Evolutionary conservation across 768 basidiomycete species (phyloP).

Genomic region (Leccinum pellstonianum): DNA sequence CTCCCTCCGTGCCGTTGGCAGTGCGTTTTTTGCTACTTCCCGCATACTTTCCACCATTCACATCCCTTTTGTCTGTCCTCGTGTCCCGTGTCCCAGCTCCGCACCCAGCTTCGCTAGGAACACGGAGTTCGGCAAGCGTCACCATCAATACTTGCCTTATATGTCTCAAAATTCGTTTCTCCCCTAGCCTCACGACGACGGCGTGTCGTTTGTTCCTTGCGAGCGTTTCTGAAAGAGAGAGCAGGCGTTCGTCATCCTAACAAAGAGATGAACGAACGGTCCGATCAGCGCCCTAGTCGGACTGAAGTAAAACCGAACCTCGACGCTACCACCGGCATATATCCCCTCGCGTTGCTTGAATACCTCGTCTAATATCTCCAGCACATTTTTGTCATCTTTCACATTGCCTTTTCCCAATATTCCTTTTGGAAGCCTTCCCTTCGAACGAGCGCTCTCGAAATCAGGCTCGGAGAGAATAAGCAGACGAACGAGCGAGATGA

Average conservation of each 20-base stretch:
- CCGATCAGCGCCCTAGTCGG: background rate
- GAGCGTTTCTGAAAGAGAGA: slow-evolving; percentile 27
- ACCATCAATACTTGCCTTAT: slow-evolving; percentile 20
- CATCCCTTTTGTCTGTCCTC: slow-evolving; percentile 2
- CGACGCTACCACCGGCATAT: slow-evolving; percentile 34
- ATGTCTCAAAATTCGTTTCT: slow-evolving; percentile 63
- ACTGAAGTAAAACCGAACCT: slow-evolving; percentile 34
- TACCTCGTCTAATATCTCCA: slow-evolving; percentile 49
- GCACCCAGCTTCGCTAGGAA: background rate
- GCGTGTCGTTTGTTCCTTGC: slow-evolving; percentile 56
- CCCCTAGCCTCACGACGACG: slow-evolving; percentile 71
- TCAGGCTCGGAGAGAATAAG: slow-evolving; percentile 55
- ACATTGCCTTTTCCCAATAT: slow-evolving; percentile 31
- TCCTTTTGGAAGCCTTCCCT: slow-evolving; percentile 74
- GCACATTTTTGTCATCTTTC: slow-evolving; percentile 25
- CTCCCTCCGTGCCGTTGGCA: slow-evolving; percentile 1
- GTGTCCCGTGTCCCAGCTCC: slow-evolving; percentile 1
- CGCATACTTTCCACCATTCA: background rate
- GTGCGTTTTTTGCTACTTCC: slow-evolving; percentile 19
- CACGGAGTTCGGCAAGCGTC: slow-evolving; percentile 7
- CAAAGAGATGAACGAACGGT: background rate
- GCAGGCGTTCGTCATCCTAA: slow-evolving; percentile 52
- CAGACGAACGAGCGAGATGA: slow-evolving; percentile 66
- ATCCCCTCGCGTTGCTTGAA: slow-evolving; percentile 51
- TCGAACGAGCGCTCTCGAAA: slow-evolving; percentile 58